Conservation (phyloP, 768 basidiomycete genomes). For the Collybiopsis luxurians region DNA sequence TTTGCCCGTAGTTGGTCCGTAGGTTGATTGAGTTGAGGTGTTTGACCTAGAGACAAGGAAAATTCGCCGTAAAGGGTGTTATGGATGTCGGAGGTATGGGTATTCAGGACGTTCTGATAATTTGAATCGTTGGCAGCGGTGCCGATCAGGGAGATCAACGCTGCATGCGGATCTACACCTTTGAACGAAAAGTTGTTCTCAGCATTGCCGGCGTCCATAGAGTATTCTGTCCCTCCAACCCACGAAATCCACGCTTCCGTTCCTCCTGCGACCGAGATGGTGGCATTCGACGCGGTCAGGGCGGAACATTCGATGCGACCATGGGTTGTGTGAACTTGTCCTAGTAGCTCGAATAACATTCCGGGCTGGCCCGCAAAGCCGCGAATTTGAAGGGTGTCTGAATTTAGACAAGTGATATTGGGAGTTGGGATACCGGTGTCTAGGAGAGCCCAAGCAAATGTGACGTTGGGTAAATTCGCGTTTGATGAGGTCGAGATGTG, state of each 20-base stretch:
- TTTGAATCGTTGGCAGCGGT: constrained; percentile 16
- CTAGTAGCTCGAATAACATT: constrained; percentile 73
- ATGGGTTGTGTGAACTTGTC: constrained; percentile 36
- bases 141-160: constrained; percentile 37
- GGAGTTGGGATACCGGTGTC: constrained; percentile 51
- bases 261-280: constrained; percentile 42
- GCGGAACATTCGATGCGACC: constrained; percentile 22
- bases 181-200: constrained; percentile 59
- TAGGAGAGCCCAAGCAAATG: constrained; percentile 45
- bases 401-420: constrained; percentile 58
- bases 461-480: constrained; percentile 11
- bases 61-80: constrained; percentile 43
- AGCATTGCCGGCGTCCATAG: constrained; percentile 57
- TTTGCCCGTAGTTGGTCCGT: constrained; percentile 55
- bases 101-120: constrained; percentile 39
- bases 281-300: constrained; percentile 42
- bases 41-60: constrained; percentile 58
- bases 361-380: constrained; percentile 50
- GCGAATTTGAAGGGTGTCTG: constrained; percentile 51
- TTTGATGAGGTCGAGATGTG: constrained; percentile 35
- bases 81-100: constrained; percentile 53
- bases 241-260: constrained; percentile 64
- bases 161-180: constrained; percentile 56
- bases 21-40: constrained; percentile 45
- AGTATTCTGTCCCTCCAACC: constrained; percentile 73